These are phyloP conservation scores for Graphilbum fragrans DNA, from an alignment of 2,329 filamentous ascomycete genomes.

Conservation along the genomic window DNA sequence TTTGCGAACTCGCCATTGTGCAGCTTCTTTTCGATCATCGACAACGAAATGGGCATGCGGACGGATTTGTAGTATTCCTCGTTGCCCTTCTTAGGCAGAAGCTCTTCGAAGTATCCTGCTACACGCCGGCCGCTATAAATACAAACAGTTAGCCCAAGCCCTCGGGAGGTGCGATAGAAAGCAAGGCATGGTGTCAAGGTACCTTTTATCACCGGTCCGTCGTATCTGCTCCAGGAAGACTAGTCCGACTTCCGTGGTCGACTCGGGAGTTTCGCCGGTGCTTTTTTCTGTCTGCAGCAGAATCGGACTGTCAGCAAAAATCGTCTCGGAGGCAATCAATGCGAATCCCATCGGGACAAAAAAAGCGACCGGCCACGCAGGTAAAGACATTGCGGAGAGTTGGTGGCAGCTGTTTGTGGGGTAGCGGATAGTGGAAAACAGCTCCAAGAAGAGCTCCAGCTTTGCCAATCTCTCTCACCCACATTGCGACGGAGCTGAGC, in stretches of 20 bases:
- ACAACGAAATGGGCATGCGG: slow-evolving; percentile 66
- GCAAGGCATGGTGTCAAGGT: slow-evolving; percentile 23
- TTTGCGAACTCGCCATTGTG: slow-evolving; percentile 54
- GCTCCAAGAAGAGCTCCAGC: background rate
- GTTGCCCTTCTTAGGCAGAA: slow-evolving; percentile 51
- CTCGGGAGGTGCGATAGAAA: too few relatives aligned
- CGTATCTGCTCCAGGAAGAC: slow-evolving; percentile 65
- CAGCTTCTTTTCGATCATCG: slow-evolving; percentile 65
- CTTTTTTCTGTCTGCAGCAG: slow-evolving; percentile 22
- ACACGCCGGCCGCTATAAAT: slow-evolving; percentile 56
- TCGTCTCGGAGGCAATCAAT: too few relatives aligned
- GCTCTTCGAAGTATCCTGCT: slow-evolving; percentile 60
- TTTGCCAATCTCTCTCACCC: background rate
- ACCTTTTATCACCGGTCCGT: slow-evolving; percentile 73
- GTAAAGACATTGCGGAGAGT: too few relatives aligned
- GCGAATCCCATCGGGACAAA: too few relatives aligned
- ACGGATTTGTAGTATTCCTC: slow-evolving; percentile 69
- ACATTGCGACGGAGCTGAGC: background rate
- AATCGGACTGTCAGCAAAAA: background rate
- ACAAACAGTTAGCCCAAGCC: background rate
- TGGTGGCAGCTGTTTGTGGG: too few relatives aligned
- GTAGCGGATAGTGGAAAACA: background rate
- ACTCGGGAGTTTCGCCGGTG: slow-evolving; percentile 50
- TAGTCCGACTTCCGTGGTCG: slow-evolving; percentile 59
- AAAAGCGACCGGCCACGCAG: too few relatives aligned